These are phyloP conservation scores for Fragilaria crotonensis DNA, from an alignment of 108 stramenopile genomes.

Conservation along the genomic window DNA sequence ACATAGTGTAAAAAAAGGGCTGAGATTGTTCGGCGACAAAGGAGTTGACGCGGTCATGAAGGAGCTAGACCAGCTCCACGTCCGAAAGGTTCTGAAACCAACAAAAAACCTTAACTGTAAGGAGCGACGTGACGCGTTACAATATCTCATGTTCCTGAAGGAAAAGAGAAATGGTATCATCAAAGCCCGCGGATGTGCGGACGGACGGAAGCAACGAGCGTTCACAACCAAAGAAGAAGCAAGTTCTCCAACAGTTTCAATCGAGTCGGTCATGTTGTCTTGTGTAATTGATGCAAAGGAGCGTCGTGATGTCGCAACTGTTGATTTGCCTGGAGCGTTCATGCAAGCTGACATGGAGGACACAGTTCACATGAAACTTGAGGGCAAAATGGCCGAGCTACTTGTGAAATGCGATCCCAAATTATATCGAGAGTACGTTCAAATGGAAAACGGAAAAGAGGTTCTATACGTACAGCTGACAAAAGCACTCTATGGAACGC, in stretches of 20 bases:
- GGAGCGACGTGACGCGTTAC: constrained; percentile 16
- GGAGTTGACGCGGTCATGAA: constrained; percentile 21
- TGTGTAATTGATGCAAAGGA: constrained; percentile 28
- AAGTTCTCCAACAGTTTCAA: constrained; percentile 30
- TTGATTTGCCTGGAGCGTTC: constrained; percentile 34
- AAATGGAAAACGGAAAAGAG: constrained; percentile 8
- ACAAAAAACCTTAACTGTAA: constrained; percentile 12
- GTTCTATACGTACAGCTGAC: constrained; percentile 15
- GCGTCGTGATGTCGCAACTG: constrained; percentile 12
- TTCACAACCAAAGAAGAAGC: constrained; percentile 23
- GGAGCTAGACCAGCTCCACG: constrained; percentile 36
- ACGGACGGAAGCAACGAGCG: constrained; percentile 29
- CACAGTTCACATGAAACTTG: constrained; percentile 4
- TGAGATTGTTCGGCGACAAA: constrained; percentile 22
- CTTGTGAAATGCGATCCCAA: constrained; percentile 10
- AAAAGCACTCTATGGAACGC: constrained; percentile 21
- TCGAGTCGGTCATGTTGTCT: constrained; percentile 19
- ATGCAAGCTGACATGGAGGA: constrained; percentile 25
- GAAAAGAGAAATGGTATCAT: constrained; percentile 5
- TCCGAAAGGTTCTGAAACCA: constrained; percentile 15
- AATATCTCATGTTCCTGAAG: constrained; percentile 15
- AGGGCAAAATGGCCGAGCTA: constrained; percentile 11
- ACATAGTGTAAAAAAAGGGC: constrained; percentile 8
- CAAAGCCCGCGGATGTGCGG: constrained; percentile 23
- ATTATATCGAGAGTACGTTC: constrained; percentile 9